Evolutionary conservation across 176 grass and related monocot species (phyloP).

Genomic region (Oryza officinalis): DNA sequence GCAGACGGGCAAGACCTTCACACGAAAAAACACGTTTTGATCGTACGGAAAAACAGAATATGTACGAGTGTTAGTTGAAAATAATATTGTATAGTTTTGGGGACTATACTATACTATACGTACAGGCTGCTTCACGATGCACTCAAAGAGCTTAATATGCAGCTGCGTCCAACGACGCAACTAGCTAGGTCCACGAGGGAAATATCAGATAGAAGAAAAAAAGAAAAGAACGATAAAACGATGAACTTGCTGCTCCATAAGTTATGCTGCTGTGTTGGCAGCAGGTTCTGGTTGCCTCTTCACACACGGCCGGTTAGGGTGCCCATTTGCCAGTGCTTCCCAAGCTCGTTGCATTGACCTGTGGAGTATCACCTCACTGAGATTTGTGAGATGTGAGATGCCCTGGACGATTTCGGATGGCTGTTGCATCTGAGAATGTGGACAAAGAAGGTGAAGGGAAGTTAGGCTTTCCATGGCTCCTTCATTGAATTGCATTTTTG

Average conservation of each 20-base stretch:
- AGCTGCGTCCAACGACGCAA: no score
- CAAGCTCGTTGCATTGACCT: not conserved
- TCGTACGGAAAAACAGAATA: no score
- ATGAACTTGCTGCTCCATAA: not conserved
- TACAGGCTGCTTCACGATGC: no score
- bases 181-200: no score
- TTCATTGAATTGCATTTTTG: constrained; percentile 18
- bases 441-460: constrained; percentile 5
- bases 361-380: constrained; percentile 31
- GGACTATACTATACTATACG: no score
- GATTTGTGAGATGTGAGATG: constrained; percentile 17
- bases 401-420: not conserved
- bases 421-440: not conserved
- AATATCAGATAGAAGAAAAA: no score
- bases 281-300: constrained; percentile 3
- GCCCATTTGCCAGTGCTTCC: not conserved
- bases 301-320: constrained; percentile 11
- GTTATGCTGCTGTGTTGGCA: not conserved
- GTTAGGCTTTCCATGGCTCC: constrained; percentile 16
- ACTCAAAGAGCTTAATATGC: no score
- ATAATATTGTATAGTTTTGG: no score
- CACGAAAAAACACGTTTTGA: no score
- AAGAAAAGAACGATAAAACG: no score
- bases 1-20: no score
- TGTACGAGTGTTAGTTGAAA: no score